phyloP scores from a whole-genome alignment of 805 yeast species.

The Suhomyces sp. region DNA sequence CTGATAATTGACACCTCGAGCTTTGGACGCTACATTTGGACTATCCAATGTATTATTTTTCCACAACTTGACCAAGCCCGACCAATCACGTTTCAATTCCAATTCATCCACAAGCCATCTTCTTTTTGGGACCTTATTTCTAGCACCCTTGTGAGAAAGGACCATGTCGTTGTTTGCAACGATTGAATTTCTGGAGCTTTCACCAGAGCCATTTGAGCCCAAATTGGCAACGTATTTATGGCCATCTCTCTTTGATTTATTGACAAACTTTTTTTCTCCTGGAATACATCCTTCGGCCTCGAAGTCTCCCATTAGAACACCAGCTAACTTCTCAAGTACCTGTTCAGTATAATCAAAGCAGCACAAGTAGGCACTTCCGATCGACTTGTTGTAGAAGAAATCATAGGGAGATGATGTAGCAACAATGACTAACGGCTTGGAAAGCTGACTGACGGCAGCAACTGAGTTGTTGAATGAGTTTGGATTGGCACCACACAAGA shows the following conservation, averaged over 20 bases:
- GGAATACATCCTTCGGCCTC: slow-evolving; percentile 54
- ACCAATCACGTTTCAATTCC: slow-evolving; percentile 48
- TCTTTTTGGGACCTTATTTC: slow-evolving; percentile 28
- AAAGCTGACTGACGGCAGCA: slow-evolving; percentile 18
- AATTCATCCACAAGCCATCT: slow-evolving; percentile 60
- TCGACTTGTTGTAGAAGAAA: slow-evolving; percentile 51
- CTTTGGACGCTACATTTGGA: slow-evolving; percentile 12
- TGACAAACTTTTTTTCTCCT: slow-evolving; percentile 43
- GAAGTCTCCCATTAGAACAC: slow-evolving; percentile 53
- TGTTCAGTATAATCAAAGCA: slow-evolving; percentile 58
- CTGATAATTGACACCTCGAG: slow-evolving; percentile 21
- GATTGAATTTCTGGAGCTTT: slow-evolving; percentile 11
- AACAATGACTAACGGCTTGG: slow-evolving; percentile 54
- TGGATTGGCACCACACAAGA: slow-evolving; percentile 50
- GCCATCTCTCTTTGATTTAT: slow-evolving; percentile 17
- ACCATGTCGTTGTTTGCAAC: background rate
- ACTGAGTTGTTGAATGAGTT: slow-evolving; percentile 18
- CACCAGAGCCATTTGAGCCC: slow-evolving; percentile 1
- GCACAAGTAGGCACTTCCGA: slow-evolving; percentile 57
- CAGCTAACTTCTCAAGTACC: slow-evolving; percentile 48
- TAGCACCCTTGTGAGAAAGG: slow-evolving; percentile 9
- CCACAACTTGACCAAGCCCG: slow-evolving; percentile 44
- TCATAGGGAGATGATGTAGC: slow-evolving; percentile 65
- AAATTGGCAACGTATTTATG: background rate
- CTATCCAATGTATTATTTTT: slow-evolving; percentile 32